These are phyloP conservation scores for Starmera dryadoides DNA, from an alignment of 805 yeast genomes.

Conservation along the genomic window DNA sequence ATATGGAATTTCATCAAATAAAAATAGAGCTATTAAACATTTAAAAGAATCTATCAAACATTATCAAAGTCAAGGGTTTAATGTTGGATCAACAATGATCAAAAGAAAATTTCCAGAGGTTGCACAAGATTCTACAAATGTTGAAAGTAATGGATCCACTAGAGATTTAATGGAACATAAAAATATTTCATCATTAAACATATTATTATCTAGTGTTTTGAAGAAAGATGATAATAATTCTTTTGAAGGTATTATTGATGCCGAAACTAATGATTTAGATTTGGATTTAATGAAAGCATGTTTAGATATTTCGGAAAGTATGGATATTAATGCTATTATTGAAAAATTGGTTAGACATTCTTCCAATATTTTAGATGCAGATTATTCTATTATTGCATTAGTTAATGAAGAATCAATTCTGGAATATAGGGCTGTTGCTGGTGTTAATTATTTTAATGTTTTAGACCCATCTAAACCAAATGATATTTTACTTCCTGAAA, in stretches of 20 bases:
- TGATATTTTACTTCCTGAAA: slow-evolving; percentile 30
- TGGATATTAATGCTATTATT: slow-evolving; percentile 29
- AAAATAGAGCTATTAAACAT: slow-evolving; percentile 28
- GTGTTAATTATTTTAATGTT: slow-evolving; percentile 25
- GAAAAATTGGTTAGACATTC: slow-evolving; percentile 31
- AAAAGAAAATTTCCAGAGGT: slow-evolving; percentile 23
- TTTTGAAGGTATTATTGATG: neutral
- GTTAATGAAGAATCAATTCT: slow-evolving; percentile 21
- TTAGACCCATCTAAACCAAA: slow-evolving; percentile 32
- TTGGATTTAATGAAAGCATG: slow-evolving; percentile 37
- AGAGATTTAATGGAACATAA: slow-evolving; percentile 8
- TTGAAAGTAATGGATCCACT: slow-evolving; percentile 22
- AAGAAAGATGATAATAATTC: slow-evolving; percentile 9
- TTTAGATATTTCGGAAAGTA: slow-evolving; percentile 41
- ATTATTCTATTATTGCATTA: slow-evolving; percentile 25
- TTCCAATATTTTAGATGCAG: slow-evolving; percentile 29
- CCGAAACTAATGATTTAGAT: slow-evolving; percentile 8
- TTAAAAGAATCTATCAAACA: slow-evolving; percentile 29
- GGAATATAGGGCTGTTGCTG: slow-evolving; percentile 25
- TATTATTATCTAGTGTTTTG: slow-evolving; percentile 22
- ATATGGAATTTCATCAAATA: slow-evolving; percentile 8
- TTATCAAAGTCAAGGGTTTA: slow-evolving; percentile 25
- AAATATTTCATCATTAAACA: slow-evolving; percentile 19
- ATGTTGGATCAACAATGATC: slow-evolving; percentile 18
- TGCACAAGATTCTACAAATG: slow-evolving; percentile 15